A percentile compares a stretch with the other conserved stretches of the same genome.
phyloP scores from a whole-genome alignment of 1,284 basidiomycete species.

The Trichosporon faecale region DNA sequence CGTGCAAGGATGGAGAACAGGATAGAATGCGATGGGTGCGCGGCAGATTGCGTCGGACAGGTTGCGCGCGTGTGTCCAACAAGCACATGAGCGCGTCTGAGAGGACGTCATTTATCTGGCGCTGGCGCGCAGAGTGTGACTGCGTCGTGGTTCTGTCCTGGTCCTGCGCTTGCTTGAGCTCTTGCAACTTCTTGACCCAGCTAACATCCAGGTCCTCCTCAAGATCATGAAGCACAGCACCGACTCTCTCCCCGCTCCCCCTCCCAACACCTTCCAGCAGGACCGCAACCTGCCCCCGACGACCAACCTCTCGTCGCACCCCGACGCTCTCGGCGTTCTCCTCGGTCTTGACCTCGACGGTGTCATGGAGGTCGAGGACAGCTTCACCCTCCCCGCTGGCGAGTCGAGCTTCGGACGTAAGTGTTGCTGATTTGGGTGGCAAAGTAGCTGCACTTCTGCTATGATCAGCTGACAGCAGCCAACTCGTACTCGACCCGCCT shows the following conservation, averaged over 20 bases:
- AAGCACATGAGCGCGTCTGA: not conserved
- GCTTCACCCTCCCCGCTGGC: constrained; percentile 69
- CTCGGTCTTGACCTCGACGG: constrained; percentile 90
- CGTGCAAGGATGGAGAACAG: not conserved
- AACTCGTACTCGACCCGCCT: constrained; percentile 46
- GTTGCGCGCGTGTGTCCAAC: not conserved
- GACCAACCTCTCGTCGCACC: constrained; percentile 43
- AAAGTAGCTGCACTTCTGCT: not conserved
- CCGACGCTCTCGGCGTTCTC: constrained; percentile 75
- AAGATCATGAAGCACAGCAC: constrained; percentile 79
- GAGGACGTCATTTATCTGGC: not conserved
- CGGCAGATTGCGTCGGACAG: not conserved
- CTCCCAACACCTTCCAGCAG: constrained; percentile 34
- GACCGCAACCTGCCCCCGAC: constrained; percentile 46
- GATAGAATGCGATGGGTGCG: not conserved
- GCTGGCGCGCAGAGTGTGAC: not conserved
- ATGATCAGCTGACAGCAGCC: constrained; percentile 24
- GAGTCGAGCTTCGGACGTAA: constrained; percentile 44
- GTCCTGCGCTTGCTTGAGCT: not conserved
- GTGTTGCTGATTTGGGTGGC: constrained; percentile 20
- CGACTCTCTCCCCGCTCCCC: constrained; percentile 48
- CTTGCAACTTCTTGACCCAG: not conserved
- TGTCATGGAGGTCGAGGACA: constrained; percentile 85
- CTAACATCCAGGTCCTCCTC: constrained; percentile 67
- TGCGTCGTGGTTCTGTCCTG: not conserved